Evolutionary conservation across 2,329 filamentous ascomycete genomes (phyloP).

Genomic region (Pezicula rhizophila): DNA sequence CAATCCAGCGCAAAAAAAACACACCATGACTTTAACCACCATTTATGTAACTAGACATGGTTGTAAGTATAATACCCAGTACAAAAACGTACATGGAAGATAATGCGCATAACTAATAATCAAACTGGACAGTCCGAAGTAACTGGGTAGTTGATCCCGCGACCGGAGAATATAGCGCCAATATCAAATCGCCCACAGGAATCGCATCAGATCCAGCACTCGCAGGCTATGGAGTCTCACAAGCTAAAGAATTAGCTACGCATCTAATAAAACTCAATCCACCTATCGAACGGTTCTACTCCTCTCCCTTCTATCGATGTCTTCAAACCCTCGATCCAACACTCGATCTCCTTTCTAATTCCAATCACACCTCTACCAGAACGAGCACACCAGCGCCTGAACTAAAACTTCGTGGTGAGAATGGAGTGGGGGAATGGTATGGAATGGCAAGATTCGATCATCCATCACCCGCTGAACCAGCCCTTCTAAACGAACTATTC

Average conservation of each 20-base stretch:
- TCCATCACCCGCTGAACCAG: conserved; percentile 64
- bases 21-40: conserved; percentile 44
- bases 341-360: conserved; percentile 38
- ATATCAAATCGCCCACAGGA: conserved; percentile 75
- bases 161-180: conserved; percentile 71
- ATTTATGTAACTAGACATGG: conserved; percentile 73
- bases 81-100: neutral
- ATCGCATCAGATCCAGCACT: conserved; percentile 84
- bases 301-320: conserved; percentile 81
- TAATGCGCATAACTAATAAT: conserved; percentile 8
- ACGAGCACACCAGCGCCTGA: conserved; percentile 7
- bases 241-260: conserved; percentile 70
- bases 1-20: conserved; percentile 1
- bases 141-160: conserved; percentile 80
- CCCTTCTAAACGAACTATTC: conserved; percentile 62
- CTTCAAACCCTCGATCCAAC: conserved; percentile 76
- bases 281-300: conserved; percentile 72
- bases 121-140: conserved; percentile 65
- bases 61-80: conserved; percentile 42
- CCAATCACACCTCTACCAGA: neutral
- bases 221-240: conserved; percentile 77
- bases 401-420: conserved; percentile 46
- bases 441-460: conserved; percentile 81
- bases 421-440: conserved; percentile 78
- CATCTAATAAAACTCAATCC: conserved; percentile 58